phyloP scores from a whole-genome alignment of 2,329 filamentous ascomycete genomes.

The Alternaria brassicicola region DNA sequence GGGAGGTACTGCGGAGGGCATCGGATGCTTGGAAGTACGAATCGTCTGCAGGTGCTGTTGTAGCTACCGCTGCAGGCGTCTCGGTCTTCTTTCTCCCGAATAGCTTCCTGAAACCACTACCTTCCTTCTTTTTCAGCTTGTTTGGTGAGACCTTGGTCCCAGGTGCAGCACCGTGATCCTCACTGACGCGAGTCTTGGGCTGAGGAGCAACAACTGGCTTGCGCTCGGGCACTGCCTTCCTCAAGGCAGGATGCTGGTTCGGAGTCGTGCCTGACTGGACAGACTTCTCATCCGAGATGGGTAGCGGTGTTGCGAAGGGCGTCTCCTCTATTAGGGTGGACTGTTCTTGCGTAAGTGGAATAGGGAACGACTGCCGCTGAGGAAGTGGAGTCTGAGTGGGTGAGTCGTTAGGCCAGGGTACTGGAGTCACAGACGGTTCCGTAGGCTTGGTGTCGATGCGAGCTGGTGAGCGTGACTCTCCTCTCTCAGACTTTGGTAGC shows the following conservation, averaged over 20 bases:
- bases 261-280: conserved; percentile 22
- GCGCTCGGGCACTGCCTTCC: conserved; percentile 40
- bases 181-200: conserved; percentile 24
- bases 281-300: conserved; percentile 41
- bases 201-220: conserved; percentile 18
- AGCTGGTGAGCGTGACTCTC: conserved; percentile 39
- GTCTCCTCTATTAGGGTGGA: not conserved
- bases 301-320: conserved; percentile 5
- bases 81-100: conserved; percentile 50
- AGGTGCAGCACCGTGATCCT: conserved; percentile 24
- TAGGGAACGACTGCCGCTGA: conserved; percentile 37
- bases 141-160: conserved; percentile 42
- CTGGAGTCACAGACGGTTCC: conserved; percentile 43
- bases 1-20: conserved; percentile 33
- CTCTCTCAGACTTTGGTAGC: conserved; percentile 44
- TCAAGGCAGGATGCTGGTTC: conserved; percentile 53
- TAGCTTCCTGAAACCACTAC: conserved; percentile 49
- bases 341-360: not conserved
- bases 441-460: conserved; percentile 24
- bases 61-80: conserved; percentile 14
- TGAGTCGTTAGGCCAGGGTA: conserved; percentile 38
- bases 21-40: conserved; percentile 27
- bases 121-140: conserved; percentile 48
- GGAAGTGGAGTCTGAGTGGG: conserved; percentile 36
- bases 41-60: conserved; percentile 26